These are phyloP conservation scores for Calonectria henricotiae DNA, from an alignment of 2,329 filamentous ascomycete species.

Conservation along the genomic window DNA sequence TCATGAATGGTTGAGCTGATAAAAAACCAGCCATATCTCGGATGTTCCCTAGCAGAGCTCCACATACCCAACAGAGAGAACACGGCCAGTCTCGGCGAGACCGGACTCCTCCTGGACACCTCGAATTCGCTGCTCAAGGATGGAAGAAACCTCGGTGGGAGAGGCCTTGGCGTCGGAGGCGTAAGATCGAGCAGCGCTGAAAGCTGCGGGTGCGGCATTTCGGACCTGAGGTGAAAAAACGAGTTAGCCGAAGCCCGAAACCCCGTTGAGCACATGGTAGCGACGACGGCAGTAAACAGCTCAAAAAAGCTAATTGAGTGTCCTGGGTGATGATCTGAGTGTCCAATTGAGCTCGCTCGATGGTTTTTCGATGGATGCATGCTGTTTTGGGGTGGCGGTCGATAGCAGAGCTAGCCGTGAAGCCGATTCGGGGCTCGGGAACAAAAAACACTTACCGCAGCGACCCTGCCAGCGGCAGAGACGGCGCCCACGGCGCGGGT, in stretches of 20 bases:
- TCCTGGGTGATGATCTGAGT: constrained; percentile 39
- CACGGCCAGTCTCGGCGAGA: constrained; percentile 98
- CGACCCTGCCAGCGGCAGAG: constrained; percentile 92
- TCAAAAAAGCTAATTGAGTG: constrained; percentile 55
- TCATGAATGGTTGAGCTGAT: constrained; percentile 33
- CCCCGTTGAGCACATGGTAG: constrained; percentile 51
- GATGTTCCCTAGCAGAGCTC: constrained; percentile 49
- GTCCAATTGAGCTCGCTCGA: constrained; percentile 59
- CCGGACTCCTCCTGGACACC: constrained; percentile 97
- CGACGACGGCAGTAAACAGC: constrained; percentile 55
- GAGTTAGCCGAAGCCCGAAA: constrained; percentile 72
- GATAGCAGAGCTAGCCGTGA: constrained; percentile 62
- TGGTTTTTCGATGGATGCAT: constrained; percentile 55
- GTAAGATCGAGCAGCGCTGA: constrained; percentile 87
- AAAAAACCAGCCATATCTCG: constrained; percentile 40
- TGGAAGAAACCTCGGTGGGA: constrained; percentile 98
- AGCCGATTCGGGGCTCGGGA: constrained; percentile 60
- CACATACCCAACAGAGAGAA: constrained; percentile 98
- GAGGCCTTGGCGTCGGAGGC: constrained; percentile 94
- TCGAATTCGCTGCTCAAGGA: constrained; percentile 99
- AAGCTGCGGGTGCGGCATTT: constrained; percentile 85
- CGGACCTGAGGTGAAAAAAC: constrained; percentile 80
- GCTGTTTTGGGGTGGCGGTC: constrained; percentile 59
- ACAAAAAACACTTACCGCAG: constrained; percentile 83
- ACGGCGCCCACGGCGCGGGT: constrained; percentile 95